Percentiles rank a stretch among this genome's conserved stretches.
These are phyloP conservation scores for Naganishia sp. DNA, from an alignment of 1,284 basidiomycete species.

Conservation along the genomic window DNA sequence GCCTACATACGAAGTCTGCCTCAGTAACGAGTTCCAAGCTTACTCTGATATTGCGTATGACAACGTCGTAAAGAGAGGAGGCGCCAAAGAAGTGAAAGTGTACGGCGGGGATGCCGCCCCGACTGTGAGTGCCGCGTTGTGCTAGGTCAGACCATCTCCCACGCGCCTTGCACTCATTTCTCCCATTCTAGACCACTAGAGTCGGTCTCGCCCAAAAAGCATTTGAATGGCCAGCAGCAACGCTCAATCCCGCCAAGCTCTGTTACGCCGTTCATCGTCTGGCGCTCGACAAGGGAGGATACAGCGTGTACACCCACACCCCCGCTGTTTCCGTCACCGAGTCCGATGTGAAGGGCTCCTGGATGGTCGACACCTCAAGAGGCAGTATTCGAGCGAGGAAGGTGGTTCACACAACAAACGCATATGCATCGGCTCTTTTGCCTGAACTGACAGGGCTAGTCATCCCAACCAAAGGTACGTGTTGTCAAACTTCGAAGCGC, in stretches of 20 bases:
- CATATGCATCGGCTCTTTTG: slow-evolving; percentile 38
- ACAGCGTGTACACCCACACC: slow-evolving; percentile 37
- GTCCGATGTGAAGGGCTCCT: slow-evolving; percentile 23
- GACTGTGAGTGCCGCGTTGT: slow-evolving; percentile 24
- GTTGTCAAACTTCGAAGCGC: neutral
- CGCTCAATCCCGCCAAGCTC: slow-evolving; percentile 46
- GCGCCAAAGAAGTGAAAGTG: slow-evolving; percentile 26
- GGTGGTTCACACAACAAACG: slow-evolving; percentile 44
- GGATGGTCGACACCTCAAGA: slow-evolving; percentile 41
- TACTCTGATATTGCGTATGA: slow-evolving; percentile 37
- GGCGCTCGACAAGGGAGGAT: slow-evolving; percentile 36
- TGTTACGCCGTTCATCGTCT: slow-evolving; percentile 39
- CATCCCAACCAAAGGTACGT: slow-evolving; percentile 37
- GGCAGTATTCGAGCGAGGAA: slow-evolving; percentile 37
- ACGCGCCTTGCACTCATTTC: neutral
- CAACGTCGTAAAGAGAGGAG: slow-evolving; percentile 34
- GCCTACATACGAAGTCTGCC: slow-evolving; percentile 42
- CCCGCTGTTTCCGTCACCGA: slow-evolving; percentile 37
- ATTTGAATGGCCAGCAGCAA: slow-evolving; percentile 43
- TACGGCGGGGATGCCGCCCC: slow-evolving; percentile 33
- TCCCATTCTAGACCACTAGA: slow-evolving; percentile 27
- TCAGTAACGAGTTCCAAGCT: slow-evolving; percentile 42
- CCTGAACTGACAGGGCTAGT: slow-evolving; percentile 41
- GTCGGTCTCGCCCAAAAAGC: slow-evolving; percentile 29
- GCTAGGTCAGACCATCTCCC: neutral